Evolutionary conservation across 495 filamentous ascomycete species (phyloP).

Genomic region (Astrothelium subdiscretum): DNA sequence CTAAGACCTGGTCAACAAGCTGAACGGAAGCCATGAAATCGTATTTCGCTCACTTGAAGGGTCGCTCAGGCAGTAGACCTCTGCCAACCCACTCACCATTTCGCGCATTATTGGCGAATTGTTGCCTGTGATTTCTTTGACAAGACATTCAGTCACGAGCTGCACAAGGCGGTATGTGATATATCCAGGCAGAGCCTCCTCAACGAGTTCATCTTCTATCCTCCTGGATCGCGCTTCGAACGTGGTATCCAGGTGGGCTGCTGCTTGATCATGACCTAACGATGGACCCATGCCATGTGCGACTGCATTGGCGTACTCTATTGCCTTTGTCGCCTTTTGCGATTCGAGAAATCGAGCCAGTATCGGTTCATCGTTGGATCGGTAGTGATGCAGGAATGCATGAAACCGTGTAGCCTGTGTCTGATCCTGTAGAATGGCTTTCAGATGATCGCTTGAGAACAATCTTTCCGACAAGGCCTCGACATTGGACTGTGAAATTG

Average conservation of each 20-base stretch:
- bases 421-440: constrained; percentile 24
- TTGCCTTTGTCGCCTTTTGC: constrained; percentile 25
- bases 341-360: constrained; percentile 24
- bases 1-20: not conserved
- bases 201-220: constrained; percentile 24
- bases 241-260: constrained; percentile 17
- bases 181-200: constrained; percentile 24
- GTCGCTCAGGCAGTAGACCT: constrained; percentile 29
- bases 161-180: constrained; percentile 24
- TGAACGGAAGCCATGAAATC: constrained; percentile 9
- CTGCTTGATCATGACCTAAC: constrained; percentile 8
- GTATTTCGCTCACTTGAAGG: constrained; percentile 27
- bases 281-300: constrained; percentile 13
- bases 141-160: constrained; percentile 27
- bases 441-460: constrained; percentile 27
- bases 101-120: constrained; percentile 27
- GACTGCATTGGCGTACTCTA: constrained; percentile 28
- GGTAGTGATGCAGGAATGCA: constrained; percentile 22
- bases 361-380: constrained; percentile 17
- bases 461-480: constrained; percentile 21
- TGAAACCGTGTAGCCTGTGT: constrained; percentile 15
- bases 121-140: constrained; percentile 28
- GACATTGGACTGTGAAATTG: constrained; percentile 20
- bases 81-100: constrained; percentile 26
- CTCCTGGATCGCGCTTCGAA: constrained; percentile 20